Base-by-base conservation (phyloP, 495 filamentous ascomycete species). In the Amniculicola lignicola region DNA sequence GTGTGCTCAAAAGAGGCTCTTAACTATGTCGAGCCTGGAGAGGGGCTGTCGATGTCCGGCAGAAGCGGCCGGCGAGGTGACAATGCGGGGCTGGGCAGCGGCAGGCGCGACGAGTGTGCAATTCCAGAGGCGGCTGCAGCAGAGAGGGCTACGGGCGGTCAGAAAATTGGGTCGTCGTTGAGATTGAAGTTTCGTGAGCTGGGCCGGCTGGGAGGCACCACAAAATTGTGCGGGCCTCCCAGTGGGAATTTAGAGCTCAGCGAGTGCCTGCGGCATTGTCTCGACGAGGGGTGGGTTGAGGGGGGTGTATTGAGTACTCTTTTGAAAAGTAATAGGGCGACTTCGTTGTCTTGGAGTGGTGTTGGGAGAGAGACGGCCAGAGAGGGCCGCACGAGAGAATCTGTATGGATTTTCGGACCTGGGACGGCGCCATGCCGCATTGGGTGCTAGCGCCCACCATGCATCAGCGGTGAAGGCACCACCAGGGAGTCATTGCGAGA, bases 181-280 rank as follows among this genome's bases (percentile, higher is more conserved):
- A 77, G 73, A 76, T 83, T 80, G 79, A 83, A 79, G 71, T 70
- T 76, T 88, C 87, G 88, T 76, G 87, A 86, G 79, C 79, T 82
- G 79, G n/a, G 67, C 73, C 73, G 78, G 79, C 82, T 88, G 90
- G 88, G 81, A 84, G 83, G 85, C 81, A 82, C 67, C 80, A 78
- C 80, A 77, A 71, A 76, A 77, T 75, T 66, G 71, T 77, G 77
- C 67, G 74, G 51, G 58, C 78, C 77, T 84, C 83, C 82, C 85
- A 91, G 89, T 82, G 85, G 82, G 75, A 24, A 74, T 88, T 90
- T 88, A 94, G 86, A 94, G 88, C 87, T 86, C 87, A 89, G 83
- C 87, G 87, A 89, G 80, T 75, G 86, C 86, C 86, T 87, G 80
- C 74, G 84, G 86, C 83, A 83, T 84, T 76, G 77, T 82, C 78